Percentiles rank a stretch among this genome's conserved stretches.
phyloP scores from a whole-genome alignment of 177 flowering plant genomes.

The Tripterygium wilfordii region DNA sequence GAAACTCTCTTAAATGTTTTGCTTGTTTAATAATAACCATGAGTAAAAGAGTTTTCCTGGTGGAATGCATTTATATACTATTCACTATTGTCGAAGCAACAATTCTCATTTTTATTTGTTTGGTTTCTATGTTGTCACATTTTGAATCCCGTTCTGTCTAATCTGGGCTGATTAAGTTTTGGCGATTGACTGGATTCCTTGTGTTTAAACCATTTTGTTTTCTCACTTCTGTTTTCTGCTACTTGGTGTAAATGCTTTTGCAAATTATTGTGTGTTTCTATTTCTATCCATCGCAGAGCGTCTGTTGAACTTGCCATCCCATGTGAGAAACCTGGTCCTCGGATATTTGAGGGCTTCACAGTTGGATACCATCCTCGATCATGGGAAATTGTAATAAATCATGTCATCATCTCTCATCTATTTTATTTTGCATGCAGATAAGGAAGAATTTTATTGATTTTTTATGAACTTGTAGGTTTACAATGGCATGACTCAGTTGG shows the following conservation, averaged over 20 bases:
- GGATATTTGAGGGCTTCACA: slow-evolving; percentile 88
- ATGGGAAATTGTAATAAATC: slow-evolving; percentile 80
- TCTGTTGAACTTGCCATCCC: slow-evolving; percentile 81
- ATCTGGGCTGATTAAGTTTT: too few species aligned
- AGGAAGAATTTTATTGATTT: background rate
- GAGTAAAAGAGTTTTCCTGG: too few species aligned
- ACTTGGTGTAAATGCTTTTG: background rate
- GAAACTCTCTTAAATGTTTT: too few species aligned
- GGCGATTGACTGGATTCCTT: too few species aligned
- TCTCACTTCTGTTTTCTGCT: background rate
- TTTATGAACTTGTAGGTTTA: slow-evolving; percentile 53
- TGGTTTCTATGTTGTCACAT: too few species aligned
- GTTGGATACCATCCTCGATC: slow-evolving; percentile 94
- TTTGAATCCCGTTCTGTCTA: too few species aligned
- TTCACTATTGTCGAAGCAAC: too few species aligned
- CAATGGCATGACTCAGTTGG: slow-evolving; percentile 87
- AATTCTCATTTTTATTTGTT: too few species aligned
- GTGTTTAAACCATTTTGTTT: background rate
- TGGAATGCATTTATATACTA: too few species aligned
- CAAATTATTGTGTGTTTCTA: background rate
- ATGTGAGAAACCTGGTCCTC: slow-evolving; percentile 62
- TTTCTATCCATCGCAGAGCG: slow-evolving; percentile 39
- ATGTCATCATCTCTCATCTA: background rate
- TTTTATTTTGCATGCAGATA: background rate
- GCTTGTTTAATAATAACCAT: too few species aligned